Conservation (phyloP, 2,329 filamentous ascomycete genomes). For the Aspergillus sp. region DNA sequence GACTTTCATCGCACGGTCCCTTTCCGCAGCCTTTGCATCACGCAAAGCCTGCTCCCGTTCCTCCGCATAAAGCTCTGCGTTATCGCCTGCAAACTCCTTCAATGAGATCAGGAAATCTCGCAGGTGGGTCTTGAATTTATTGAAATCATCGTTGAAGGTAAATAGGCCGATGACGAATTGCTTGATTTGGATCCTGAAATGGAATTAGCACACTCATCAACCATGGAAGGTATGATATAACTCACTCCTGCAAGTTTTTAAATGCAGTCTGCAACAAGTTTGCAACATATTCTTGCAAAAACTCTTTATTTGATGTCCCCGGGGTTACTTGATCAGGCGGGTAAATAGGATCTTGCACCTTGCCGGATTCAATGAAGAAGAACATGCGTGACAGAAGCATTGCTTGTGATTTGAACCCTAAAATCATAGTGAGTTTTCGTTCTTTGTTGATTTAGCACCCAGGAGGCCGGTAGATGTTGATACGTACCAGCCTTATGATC, state of each 20-base stretch:
- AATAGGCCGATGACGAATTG: constrained; percentile 88
- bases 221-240: constrained; percentile 18
- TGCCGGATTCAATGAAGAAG: constrained; percentile 82
- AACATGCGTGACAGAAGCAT: constrained; percentile 92
- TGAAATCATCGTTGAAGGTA: constrained; percentile 76
- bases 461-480: background rate
- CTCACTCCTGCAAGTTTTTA: constrained; percentile 83
- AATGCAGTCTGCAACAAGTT: constrained; percentile 83
- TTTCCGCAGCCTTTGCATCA: constrained; percentile 78
- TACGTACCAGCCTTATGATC: constrained; percentile 81
- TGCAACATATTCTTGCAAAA: constrained; percentile 79
- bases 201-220: constrained; percentile 28
- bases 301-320: constrained; percentile 85
- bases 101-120: constrained; percentile 96
- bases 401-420: constrained; percentile 91
- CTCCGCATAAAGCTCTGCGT: constrained; percentile 84
- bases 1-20: constrained; percentile 88
- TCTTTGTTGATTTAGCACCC: background rate
- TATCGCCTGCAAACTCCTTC: constrained; percentile 95
- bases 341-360: constrained; percentile 91
- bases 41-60: constrained; percentile 89
- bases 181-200: constrained; percentile 68
- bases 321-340: constrained; percentile 70
- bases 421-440: constrained; percentile 3
- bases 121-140: constrained; percentile 90